These are phyloP conservation scores for Botrytis tulipae DNA, from an alignment of 2,329 filamentous ascomycete species.

Conservation along the genomic window DNA sequence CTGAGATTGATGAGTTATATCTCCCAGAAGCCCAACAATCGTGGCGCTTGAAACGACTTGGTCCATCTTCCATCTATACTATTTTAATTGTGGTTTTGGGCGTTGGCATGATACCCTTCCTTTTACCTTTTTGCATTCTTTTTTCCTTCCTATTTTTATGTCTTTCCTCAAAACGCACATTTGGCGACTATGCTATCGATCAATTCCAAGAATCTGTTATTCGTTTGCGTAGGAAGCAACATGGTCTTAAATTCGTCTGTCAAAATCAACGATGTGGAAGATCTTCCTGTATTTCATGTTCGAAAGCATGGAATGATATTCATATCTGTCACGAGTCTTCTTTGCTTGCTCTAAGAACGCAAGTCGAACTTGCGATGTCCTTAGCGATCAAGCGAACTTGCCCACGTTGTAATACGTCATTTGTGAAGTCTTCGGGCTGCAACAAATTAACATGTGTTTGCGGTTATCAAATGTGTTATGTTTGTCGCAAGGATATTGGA, in stretches of 20 bases:
- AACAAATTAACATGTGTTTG: constrained; percentile 96
- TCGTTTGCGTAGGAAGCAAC: constrained; percentile 67
- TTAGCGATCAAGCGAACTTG: constrained; percentile 94
- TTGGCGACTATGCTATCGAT: constrained; percentile 44
- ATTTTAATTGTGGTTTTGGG: constrained; percentile 49
- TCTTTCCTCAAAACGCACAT: constrained; percentile 44
- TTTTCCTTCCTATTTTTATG: constrained; percentile 48
- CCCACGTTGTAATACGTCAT: constrained; percentile 84
- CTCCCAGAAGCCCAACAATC: constrained; percentile 54
- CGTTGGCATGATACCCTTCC: constrained; percentile 54
- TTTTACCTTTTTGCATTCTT: constrained; percentile 52
- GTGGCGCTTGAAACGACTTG: constrained; percentile 56
- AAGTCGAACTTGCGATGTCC: constrained; percentile 90
- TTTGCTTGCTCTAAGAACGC: constrained; percentile 76
- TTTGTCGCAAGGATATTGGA: constrained; percentile 76
- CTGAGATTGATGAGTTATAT: constrained; percentile 79
- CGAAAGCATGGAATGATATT: constrained; percentile 80
- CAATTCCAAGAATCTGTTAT: constrained; percentile 60
- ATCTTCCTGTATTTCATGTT: constrained; percentile 77
- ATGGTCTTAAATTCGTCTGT: constrained; percentile 76
- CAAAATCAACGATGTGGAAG: constrained; percentile 65
- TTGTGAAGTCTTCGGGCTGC: constrained; percentile 91
- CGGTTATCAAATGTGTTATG: constrained; percentile 97
- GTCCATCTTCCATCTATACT: constrained; percentile 39
- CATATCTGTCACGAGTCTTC: constrained; percentile 88